Conservation (phyloP, 768 basidiomycete species). For the Lactarius quietus region DNA sequence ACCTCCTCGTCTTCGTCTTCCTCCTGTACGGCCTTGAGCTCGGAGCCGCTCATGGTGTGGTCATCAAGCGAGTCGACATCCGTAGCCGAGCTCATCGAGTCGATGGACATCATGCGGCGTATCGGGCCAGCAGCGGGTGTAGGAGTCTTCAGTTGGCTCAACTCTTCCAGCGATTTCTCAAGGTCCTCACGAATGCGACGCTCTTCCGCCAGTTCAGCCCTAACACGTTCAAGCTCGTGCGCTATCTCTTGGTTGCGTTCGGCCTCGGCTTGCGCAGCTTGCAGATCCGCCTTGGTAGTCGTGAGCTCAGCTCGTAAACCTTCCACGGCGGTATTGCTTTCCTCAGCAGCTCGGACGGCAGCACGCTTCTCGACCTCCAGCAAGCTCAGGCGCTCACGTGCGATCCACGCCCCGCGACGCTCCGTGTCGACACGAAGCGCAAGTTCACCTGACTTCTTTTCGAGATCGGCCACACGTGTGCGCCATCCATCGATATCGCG, state of each 20-base stretch:
- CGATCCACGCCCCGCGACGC: slow-evolving; percentile 78
- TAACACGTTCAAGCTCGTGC: slow-evolving; percentile 30
- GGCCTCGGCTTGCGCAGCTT: slow-evolving; percentile 35
- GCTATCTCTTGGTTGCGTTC: slow-evolving; percentile 14
- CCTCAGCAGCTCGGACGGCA: slow-evolving; percentile 43
- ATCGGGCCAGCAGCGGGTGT: slow-evolving; percentile 43
- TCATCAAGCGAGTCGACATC: slow-evolving; percentile 62
- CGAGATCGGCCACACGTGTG: slow-evolving; percentile 67
- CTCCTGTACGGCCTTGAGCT: slow-evolving; percentile 55
- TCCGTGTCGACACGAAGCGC: slow-evolving; percentile 71
- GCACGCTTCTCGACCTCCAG: slow-evolving; percentile 64
- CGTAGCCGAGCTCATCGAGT: slow-evolving; percentile 60
- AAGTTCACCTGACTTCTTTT: slow-evolving; percentile 63
- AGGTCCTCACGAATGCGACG: slow-evolving; percentile 42
- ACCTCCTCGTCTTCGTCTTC: slow-evolving; percentile 41
- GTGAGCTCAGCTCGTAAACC: slow-evolving; percentile 32
- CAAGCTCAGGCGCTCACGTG: slow-evolving; percentile 65
- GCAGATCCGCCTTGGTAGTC: slow-evolving; percentile 38
- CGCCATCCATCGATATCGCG: slow-evolving; percentile 89
- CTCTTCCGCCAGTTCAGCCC: slow-evolving; percentile 39
- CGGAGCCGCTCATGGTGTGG: slow-evolving; percentile 32
- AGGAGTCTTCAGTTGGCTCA: slow-evolving; percentile 44
- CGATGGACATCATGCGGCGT: slow-evolving; percentile 54
- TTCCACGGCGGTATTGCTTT: slow-evolving; percentile 27
- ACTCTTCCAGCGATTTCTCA: slow-evolving; percentile 50